Evolutionary conservation across 305 asterid species (phyloP), one percentile per base, ranked within the genome.

Genomic region (Fraxinus baroniana): DNA sequence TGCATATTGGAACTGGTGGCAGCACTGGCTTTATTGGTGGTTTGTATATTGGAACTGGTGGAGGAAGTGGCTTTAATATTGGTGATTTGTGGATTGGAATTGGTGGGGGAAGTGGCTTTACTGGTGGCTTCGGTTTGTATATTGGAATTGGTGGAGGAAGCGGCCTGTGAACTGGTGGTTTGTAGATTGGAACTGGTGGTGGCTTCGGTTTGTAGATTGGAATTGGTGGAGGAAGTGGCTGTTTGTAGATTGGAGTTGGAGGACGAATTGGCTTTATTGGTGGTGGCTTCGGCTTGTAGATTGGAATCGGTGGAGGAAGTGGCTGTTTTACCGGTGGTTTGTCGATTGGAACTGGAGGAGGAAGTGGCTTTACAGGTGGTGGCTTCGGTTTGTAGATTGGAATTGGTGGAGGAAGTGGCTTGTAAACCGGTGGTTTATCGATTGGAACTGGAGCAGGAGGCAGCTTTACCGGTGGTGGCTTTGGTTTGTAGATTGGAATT

Each of bases 401-500:
- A 13, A 46, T 22, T 2, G 82, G 81, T 33, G 80, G 83, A 4
- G 81, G 66, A n/a, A 55, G 66, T 55, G 26, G 66, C 24, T 55
- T n/a, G 24, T 52, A 2, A 15, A 55, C 8, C 8, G 66, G 22
- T 39, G 46, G 46, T 39, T 39, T 84, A 76, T 79, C 52, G 10
- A 78, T 13, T 3, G 87, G 88, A 33, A 5, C 8, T 18, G 26
- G 22, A 10, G 62, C 8, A 1, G 66, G 26, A 55, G 18, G 66
- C 18, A 7, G 66, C 66, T 60, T 60, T 57, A 57, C 17, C 37
- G 37, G 37, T 17, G 68, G 68, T 17, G 68, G 68, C 20, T 52
- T 52, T 5, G 92, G 92, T 80, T 87, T 90, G 55, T 85, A 76
- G 0, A 86, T 10, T 1, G 91, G 90, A 22, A 68, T 75, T 60